Percentiles rank a stretch among this genome's conserved stretches.
Conservation (phyloP, 2,329 filamentous ascomycete species). For the Phialemoniopsis sp. region DNA sequence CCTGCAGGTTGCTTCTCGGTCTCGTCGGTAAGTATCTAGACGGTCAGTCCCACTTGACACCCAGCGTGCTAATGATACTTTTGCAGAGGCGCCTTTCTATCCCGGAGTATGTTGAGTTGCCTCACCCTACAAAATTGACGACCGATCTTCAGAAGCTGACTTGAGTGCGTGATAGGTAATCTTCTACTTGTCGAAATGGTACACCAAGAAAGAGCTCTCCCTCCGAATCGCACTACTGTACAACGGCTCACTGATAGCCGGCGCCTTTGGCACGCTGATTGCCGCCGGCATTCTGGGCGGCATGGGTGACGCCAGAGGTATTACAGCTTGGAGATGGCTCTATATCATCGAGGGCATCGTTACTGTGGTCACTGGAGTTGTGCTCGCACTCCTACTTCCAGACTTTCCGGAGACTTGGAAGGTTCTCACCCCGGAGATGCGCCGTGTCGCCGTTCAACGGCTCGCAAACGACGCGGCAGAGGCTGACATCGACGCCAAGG, state of each 20-base stretch:
- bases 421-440: constrained; percentile 7
- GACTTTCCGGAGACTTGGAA: constrained; percentile 8
- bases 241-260: constrained; percentile 60
- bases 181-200: constrained; percentile 49
- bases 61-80: too few species aligned
- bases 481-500: constrained; percentile 14
- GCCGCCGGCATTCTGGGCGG: constrained; percentile 55
- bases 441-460: too few species aligned
- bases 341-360: constrained; percentile 12
- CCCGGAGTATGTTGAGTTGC: too few species aligned
- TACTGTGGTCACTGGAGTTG: constrained; percentile 9
- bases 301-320: too few species aligned
- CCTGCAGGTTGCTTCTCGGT: constrained; percentile 36
- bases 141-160: too few species aligned
- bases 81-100: too few species aligned
- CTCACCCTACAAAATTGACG: too few species aligned
- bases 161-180: too few species aligned
- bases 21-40: too few species aligned
- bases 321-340: constrained; percentile 8
- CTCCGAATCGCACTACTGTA: constrained; percentile 52
- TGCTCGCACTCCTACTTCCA: constrained; percentile 10
- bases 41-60: too few species aligned
- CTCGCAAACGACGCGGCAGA: constrained; percentile 16
- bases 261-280: constrained; percentile 61
- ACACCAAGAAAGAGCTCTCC: constrained; percentile 60